phyloP scores from a whole-genome alignment of 352 stramenopile genomes.

The Globisporangium abappressorium region DNA sequence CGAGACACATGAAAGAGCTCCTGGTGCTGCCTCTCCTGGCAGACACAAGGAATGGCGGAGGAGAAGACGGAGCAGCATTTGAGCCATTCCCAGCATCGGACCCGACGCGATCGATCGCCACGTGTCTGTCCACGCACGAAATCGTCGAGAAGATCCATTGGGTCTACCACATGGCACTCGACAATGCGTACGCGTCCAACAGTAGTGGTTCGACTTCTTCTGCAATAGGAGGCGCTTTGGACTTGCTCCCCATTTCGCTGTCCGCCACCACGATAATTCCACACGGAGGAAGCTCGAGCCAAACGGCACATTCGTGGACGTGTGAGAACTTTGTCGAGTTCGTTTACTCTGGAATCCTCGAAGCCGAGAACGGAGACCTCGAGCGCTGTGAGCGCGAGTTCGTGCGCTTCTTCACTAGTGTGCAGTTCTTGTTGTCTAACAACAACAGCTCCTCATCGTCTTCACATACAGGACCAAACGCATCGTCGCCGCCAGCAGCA shows the following conservation, averaged over 20 bases:
- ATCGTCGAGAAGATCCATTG: slow-evolving; percentile 32
- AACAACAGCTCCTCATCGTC: slow-evolving; percentile 14
- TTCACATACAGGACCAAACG: neutral
- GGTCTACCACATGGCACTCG: slow-evolving; percentile 26
- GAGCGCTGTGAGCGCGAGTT: slow-evolving; percentile 28
- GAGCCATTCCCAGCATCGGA: slow-evolving; percentile 21
- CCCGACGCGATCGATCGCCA: slow-evolving; percentile 18
- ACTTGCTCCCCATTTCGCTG: slow-evolving; percentile 5
- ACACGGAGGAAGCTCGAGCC: neutral
- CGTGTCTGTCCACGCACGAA: slow-evolving; percentile 29
- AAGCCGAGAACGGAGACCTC: slow-evolving; percentile 23
- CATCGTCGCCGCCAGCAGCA: neutral
- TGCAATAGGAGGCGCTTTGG: neutral
- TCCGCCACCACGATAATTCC: neutral
- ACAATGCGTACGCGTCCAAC: slow-evolving; percentile 10
- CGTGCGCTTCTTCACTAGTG: slow-evolving; percentile 34
- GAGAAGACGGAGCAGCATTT: neutral
- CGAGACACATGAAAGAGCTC: slow-evolving; percentile 30
- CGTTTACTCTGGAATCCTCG: slow-evolving; percentile 30
- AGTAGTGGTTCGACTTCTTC: neutral
- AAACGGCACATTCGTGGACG: slow-evolving; percentile 17
- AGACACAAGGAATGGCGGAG: neutral
- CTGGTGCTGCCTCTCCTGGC: slow-evolving; percentile 22
- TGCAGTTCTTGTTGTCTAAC: slow-evolving; percentile 26
- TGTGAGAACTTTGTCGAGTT: slow-evolving; percentile 31